Conservation (phyloP, 192 early-diverging fungal genomes). For the Geosiphon pyriformis region DNA sequence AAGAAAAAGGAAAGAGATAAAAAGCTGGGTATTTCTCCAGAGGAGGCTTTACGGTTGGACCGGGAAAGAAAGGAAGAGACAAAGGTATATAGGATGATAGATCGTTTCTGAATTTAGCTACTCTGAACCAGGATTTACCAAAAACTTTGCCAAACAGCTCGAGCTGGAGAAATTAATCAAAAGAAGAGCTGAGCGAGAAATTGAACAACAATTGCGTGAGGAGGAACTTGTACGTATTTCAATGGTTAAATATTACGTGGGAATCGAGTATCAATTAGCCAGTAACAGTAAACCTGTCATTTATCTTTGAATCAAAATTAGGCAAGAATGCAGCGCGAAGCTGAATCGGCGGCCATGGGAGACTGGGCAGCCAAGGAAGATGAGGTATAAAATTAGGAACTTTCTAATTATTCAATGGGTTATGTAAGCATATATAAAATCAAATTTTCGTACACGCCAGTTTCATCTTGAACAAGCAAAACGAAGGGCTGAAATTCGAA, state of each 20-base stretch:
- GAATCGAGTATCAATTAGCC: not conserved
- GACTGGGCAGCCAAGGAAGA: slow-evolving; percentile 95
- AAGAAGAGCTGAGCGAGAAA: slow-evolving; percentile 75
- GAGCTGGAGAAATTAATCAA: slow-evolving; percentile 83
- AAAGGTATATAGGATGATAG: slow-evolving; percentile 26
- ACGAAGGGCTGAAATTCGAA: slow-evolving; percentile 84
- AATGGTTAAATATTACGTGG: not conserved
- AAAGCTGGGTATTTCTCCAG: slow-evolving; percentile 54
- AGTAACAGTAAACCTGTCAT: not conserved
- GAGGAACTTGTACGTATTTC: slow-evolving; percentile 60
- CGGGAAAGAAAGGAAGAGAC: slow-evolving; percentile 55
- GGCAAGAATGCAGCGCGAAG: slow-evolving; percentile 61
- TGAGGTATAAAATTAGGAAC: slow-evolving; percentile 36
- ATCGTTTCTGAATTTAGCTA: not conserved
- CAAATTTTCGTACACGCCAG: slow-evolving; percentile 3
- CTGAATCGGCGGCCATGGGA: slow-evolving; percentile 83
- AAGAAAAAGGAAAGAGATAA: slow-evolving; percentile 86
- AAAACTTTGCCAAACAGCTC: not conserved
- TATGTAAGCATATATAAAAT: not conserved
- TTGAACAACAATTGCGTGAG: slow-evolving; percentile 73
- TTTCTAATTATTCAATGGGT: not conserved
- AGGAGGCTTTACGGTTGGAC: slow-evolving; percentile 53
- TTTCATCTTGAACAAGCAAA: slow-evolving; percentile 93
- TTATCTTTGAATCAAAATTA: not conserved
- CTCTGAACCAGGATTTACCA: not conserved